Base-by-base conservation (phyloP, 805 yeast species). In the Cyberlindnera nakhonratchasimensis region DNA sequence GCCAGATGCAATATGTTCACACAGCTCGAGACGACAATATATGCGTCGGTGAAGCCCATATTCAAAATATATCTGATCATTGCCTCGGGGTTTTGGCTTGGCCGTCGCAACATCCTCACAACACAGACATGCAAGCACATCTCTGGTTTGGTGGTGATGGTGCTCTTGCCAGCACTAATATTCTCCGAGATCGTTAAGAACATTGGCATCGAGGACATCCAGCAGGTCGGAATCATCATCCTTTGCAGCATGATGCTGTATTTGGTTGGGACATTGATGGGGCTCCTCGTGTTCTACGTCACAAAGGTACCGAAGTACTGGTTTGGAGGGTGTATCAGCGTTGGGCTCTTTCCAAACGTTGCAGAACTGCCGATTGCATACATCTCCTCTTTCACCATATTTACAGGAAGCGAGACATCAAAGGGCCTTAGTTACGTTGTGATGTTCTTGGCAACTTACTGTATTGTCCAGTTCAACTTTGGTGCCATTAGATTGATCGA, bases 371-470 rank as follows among this genome's bases (percentile, higher is more conserved):
- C 93, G 0, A 83, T 84, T 51, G 89, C 91, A 0, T 83, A 82
- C 55, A 54, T 84, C 37, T 87, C 82, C 53, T 82, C 86, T 5
- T 37, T 37, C 25, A 28, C 40, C 8, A 30, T 31, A 29, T 37
- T 37, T 25, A 67, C 81, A 0, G 53, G 67, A 12, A 73, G 62
- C 5, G 79, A 85, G 47, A 86, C 86, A 26, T 70, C 77, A 42
- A 73, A 74, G 52, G 97, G 96, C 19, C 81, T 83, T 19, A 93
- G 96, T 1, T 86, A 84, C 61, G 82, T 86, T 16, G 82, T 89
- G 54, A 80, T 89, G 29, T 85, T 82, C 52, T 67, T 82, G 36
- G 82, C 87, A 3, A 71, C 82, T 24, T 84, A 62, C 64, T 79
- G 43, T 60, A 82, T 30, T 66, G 74, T 56, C 77, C 86, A 56